Base-by-base conservation (phyloP, 2,329 filamentous ascomycete species). In the Claviceps paspali region DNA sequence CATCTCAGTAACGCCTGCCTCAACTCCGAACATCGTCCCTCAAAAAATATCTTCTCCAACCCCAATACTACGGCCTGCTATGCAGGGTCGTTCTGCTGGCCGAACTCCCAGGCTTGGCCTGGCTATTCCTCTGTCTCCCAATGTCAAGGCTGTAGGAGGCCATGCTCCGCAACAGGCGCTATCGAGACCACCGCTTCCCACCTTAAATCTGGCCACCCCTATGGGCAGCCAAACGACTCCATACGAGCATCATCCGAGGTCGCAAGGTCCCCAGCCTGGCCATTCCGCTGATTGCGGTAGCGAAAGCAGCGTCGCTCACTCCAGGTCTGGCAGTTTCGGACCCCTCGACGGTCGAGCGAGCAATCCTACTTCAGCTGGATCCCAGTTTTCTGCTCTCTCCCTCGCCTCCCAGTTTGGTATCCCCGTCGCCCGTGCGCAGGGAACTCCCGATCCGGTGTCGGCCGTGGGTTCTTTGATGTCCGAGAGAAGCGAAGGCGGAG, bases 81-180 rank as follows among this genome's bases (percentile, higher is more conserved):
- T 92, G 39, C 82, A 83, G 45, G 67, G 65, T 46, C 70, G 76
- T 48, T 68, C 68, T 44, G 68, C 67, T 47, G 76, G 74, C 41
- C 70, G 81, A 45, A 68, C 80, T 37, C 85, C 85, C 21, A 77
- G 82, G 49, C 71, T 96, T 41, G 88, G 86, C 31, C 73, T 96
- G 39, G 83, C 87, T 32, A 96, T 96, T 41, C 88, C 88, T 27
- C 78, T 82, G 1, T 93, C 85, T 26, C 83, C 85, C 34, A 88
- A 76, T 60, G 79, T 69, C 43, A 84, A 87, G 57, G 77, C 87
- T 2, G 75, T 91, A 36, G 73, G 71, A 47, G 68, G 65, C 47
- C 67, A 50, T 61, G 33, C 47, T 10, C 37, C 44, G 14, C 56
- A 43, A 45, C 51, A 52, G 48, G 54, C 50, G 49, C 52, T 49